Conservation (phyloP, 352 stramenopile genomes). For the Phytophthora podocarpi region DNA sequence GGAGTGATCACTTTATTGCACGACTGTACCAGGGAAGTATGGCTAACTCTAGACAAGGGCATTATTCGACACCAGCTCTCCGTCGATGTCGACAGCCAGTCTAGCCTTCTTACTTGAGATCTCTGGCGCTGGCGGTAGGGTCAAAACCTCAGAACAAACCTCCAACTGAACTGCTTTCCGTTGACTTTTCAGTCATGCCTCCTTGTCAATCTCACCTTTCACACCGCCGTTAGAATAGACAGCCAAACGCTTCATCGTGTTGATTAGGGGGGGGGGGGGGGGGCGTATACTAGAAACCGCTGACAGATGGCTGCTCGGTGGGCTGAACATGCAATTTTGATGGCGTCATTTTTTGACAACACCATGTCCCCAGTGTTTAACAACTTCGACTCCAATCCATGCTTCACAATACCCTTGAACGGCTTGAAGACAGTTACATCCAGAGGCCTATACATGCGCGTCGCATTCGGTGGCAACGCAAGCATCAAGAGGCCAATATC, state of each 20-base stretch:
- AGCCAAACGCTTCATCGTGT: neutral
- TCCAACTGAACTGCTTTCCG: neutral
- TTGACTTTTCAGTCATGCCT: neutral
- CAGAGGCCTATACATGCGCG: conserved; percentile 5
- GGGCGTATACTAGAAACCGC: conserved; percentile 21
- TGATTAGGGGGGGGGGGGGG: neutral
- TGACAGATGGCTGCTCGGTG: conserved; percentile 1
- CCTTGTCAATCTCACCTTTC: neutral
- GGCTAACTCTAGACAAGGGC: neutral
- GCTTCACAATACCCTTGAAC: neutral
- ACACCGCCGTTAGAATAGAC: neutral
- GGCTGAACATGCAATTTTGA: conserved; percentile 7
- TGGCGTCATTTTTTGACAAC: conserved; percentile 3
- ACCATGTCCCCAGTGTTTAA: no score
- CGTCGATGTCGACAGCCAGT: neutral
- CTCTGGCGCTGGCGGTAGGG: neutral
- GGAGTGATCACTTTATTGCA: neutral
- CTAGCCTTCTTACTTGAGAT: neutral
- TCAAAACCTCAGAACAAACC: neutral
- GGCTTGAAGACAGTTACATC: no score
- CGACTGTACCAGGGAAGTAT: no score
- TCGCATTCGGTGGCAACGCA: neutral
- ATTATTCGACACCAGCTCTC: neutral
- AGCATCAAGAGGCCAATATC: neutral
- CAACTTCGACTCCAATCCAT: neutral